These are phyloP conservation scores for Mycena sp. DNA, from an alignment of 1,284 basidiomycete genomes.

Conservation along the genomic window DNA sequence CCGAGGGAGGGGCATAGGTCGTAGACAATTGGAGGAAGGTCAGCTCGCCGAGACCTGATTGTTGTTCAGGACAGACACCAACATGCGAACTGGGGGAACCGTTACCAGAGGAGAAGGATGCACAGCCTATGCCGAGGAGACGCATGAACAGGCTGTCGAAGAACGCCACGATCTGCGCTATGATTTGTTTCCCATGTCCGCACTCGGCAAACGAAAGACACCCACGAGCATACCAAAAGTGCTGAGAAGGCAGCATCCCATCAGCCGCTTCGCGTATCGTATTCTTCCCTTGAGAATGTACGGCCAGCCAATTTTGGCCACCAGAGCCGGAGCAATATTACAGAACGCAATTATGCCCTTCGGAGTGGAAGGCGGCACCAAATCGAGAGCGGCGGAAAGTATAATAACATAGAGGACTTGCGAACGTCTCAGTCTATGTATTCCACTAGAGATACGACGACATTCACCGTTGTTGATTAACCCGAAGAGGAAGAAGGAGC, in stretches of 20 bases:
- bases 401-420: slow-evolving; percentile 95
- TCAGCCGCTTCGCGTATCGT: slow-evolving; percentile 78
- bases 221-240: slow-evolving; percentile 84
- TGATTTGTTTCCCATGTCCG: neutral
- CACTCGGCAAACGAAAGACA: slow-evolving; percentile 4
- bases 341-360: slow-evolving; percentile 95
- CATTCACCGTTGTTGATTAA: slow-evolving; percentile 64
- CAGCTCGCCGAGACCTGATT: slow-evolving; percentile 86
- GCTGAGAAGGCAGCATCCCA: slow-evolving; percentile 80
- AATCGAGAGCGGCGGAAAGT: slow-evolving; percentile 93
- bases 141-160: slow-evolving; percentile 78
- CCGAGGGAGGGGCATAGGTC: slow-evolving; percentile 74
- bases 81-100: neutral
- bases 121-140: slow-evolving; percentile 87
- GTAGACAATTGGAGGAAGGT: slow-evolving; percentile 96
- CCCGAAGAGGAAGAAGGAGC: slow-evolving; percentile 69
- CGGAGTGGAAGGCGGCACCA: slow-evolving; percentile 90
- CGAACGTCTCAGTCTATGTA: neutral
- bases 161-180: slow-evolving; percentile 78
- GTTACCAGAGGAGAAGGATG: slow-evolving; percentile 89
- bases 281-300: slow-evolving; percentile 88
- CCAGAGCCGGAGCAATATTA: slow-evolving; percentile 85
- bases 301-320: slow-evolving; percentile 94
- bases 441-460: neutral
- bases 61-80: slow-evolving; percentile 12